Percentiles rank a stretch among this genome's conserved stretches.
Conservation (phyloP, 2,329 filamentous ascomycete species). For the Aureobasidium uvarum region DNA sequence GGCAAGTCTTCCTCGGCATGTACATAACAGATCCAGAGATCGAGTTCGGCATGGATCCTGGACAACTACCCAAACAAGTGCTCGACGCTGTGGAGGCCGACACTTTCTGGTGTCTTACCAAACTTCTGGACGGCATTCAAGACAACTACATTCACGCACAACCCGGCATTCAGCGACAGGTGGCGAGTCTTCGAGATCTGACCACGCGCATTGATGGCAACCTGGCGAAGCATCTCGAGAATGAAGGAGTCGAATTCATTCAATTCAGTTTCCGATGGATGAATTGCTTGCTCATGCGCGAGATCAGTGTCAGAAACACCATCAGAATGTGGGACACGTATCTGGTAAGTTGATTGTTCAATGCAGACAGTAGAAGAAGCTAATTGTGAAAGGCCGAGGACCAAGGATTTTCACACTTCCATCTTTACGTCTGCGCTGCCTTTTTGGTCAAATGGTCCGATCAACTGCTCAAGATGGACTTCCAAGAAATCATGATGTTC, state of each 20-base stretch:
- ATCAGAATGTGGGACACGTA: conserved; percentile 99
- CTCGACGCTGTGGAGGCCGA: conserved; percentile 96
- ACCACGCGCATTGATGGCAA: conserved; percentile 83
- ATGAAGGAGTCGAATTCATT: conserved; percentile 94
- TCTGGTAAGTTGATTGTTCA: conserved; percentile 62
- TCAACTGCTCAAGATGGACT: conserved; percentile 94
- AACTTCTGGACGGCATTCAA: conserved; percentile 96
- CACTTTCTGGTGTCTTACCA: conserved; percentile 97
- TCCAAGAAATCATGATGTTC: conserved; percentile 99
- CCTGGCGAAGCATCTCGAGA: conserved; percentile 83
- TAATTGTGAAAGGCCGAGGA: conserved; percentile 73
- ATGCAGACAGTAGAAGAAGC: neutral
- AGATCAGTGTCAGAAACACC: conserved; percentile 93
- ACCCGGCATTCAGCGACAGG: conserved; percentile 92
- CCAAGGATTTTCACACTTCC: conserved; percentile 96
- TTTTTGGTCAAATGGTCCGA: conserved; percentile 99
- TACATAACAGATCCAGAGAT: conserved; percentile 96
- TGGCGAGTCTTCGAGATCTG: conserved; percentile 81
- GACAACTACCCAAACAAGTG: conserved; percentile 84
- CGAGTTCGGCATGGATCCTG: conserved; percentile 93
- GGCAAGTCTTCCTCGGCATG: conserved; percentile 91
- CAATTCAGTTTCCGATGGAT: conserved; percentile 99
- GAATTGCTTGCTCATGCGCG: conserved; percentile 98
- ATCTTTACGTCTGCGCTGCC: conserved; percentile 95
- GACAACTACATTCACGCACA: conserved; percentile 99